phyloP scores from a whole-genome alignment of 2,329 filamentous ascomycete genomes.

The Chalara sp. region DNA sequence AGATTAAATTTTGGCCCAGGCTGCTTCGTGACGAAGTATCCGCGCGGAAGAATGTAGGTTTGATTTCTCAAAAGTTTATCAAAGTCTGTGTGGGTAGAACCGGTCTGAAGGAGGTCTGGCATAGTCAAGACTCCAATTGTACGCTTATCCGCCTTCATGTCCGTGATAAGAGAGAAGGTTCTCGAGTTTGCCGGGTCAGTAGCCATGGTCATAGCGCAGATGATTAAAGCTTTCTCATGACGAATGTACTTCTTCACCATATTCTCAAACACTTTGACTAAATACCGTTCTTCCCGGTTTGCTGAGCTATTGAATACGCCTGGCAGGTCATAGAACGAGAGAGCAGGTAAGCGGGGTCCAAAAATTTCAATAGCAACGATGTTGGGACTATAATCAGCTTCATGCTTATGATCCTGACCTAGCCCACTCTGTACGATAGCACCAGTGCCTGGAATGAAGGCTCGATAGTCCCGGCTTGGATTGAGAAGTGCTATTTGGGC shows the following conservation, averaged over 20 bases:
- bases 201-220: slow-evolving; percentile 73
- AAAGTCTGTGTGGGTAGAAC: slow-evolving; percentile 50
- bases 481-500: slow-evolving; percentile 76
- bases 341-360: slow-evolving; percentile 60
- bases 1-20: slow-evolving; percentile 34
- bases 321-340: slow-evolving; percentile 81
- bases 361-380: slow-evolving; percentile 71
- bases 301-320: slow-evolving; percentile 71
- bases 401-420: slow-evolving; percentile 21
- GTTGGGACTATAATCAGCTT: slow-evolving; percentile 75
- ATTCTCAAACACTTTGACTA: slow-evolving; percentile 66
- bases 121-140: slow-evolving; percentile 79
- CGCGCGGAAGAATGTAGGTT: slow-evolving; percentile 58
- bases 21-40: slow-evolving; percentile 72
- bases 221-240: slow-evolving; percentile 64
- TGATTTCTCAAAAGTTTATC: slow-evolving; percentile 53
- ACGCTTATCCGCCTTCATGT: slow-evolving; percentile 47
- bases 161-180: slow-evolving; percentile 57
- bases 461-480: slow-evolving; percentile 45
- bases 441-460: slow-evolving; percentile 30
- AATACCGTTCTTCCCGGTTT: slow-evolving; percentile 52
- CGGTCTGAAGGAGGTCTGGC: slow-evolving; percentile 61
- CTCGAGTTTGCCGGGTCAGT: slow-evolving; percentile 70
- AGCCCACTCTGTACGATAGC: slow-evolving; percentile 24
- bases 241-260: slow-evolving; percentile 64